These are phyloP conservation scores for Amanita muscaria DNA, from an alignment of 768 basidiomycete species.

Conservation along the genomic window DNA sequence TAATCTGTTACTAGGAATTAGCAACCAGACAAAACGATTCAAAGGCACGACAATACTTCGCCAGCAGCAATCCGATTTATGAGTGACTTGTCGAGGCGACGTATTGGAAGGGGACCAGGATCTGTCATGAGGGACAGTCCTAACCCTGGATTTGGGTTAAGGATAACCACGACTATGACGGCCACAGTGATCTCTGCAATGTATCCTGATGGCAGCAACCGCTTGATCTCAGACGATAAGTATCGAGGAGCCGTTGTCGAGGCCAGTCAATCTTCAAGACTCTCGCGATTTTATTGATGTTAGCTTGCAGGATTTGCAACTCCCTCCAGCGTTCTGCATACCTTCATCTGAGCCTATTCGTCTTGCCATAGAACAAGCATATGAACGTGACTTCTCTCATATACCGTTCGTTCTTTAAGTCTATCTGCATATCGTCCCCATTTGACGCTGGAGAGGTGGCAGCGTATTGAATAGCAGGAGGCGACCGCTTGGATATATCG, in stretches of 20 bases:
- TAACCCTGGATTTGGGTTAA: constrained; percentile 5
- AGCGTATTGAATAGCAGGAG: constrained; percentile 72
- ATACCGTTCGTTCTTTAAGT: constrained; percentile 53
- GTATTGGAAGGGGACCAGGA: constrained; percentile 54
- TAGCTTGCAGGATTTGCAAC: constrained; percentile 56
- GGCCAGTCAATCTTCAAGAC: constrained; percentile 28
- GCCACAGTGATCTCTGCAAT: neutral
- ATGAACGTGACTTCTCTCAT: constrained; percentile 91
- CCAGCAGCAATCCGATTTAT: constrained; percentile 90
- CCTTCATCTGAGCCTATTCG: constrained; percentile 63
- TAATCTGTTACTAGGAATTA: constrained; percentile 16
- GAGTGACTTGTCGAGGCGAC: constrained; percentile 68
- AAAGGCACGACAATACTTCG: constrained; percentile 31
- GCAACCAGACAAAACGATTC: neutral
- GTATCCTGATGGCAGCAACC: too few species aligned
- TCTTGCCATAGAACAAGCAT: constrained; percentile 77
- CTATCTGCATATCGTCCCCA: neutral
- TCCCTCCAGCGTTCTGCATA: constrained; percentile 82
- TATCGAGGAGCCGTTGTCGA: constrained; percentile 90
- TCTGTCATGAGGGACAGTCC: constrained; percentile 3
- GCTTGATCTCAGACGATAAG: constrained; percentile 37
- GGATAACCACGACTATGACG: too few species aligned
- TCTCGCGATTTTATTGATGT: constrained; percentile 4
- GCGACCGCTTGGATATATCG: constrained; percentile 77
- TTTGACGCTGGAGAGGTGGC: neutral